These are phyloP conservation scores for Lathyrus tuberosus DNA, from an alignment of 306 rosid genomes.

Conservation along the genomic window DNA sequence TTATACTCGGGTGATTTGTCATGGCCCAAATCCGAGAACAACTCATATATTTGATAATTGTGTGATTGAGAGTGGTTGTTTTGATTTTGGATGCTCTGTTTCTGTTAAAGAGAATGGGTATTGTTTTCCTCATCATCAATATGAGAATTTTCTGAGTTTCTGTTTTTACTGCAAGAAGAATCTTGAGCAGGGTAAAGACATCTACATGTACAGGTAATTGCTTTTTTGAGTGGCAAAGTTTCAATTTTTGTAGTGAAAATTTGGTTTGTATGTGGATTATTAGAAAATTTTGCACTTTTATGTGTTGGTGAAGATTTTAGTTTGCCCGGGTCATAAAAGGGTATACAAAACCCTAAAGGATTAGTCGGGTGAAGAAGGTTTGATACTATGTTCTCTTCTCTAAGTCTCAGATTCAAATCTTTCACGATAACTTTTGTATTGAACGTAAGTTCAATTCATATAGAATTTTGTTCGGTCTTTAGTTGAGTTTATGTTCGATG, in stretches of 20 bases:
- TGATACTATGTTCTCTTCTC: too few relatives aligned
- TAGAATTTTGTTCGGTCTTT: too few relatives aligned
- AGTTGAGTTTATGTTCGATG: not conserved
- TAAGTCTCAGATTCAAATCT: too few relatives aligned
- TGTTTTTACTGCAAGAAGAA: conserved; percentile 78
- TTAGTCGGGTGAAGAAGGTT: too few relatives aligned
- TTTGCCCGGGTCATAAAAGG: conserved; percentile 17
- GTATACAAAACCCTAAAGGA: not conserved
- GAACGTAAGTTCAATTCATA: too few relatives aligned
- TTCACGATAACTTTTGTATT: too few relatives aligned
- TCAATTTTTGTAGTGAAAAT: not conserved
- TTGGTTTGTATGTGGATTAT: conserved; percentile 5
- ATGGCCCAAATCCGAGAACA: conserved; percentile 81
- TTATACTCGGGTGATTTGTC: conserved; percentile 78
- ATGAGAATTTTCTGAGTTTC: conserved; percentile 65
- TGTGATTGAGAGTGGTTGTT: conserved; percentile 63
- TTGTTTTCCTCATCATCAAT: conserved; percentile 38
- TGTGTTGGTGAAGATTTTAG: not conserved
- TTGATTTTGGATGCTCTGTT: conserved; percentile 47
- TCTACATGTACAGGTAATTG: conserved; percentile 89
- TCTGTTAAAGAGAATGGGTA: conserved; percentile 33
- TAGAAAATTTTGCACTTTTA: not conserved
- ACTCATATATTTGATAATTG: conserved; percentile 77
- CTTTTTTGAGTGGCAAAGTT: not conserved
- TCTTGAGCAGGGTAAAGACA: conserved; percentile 76